These are phyloP conservation scores for Beauveria brongniartii DNA, from an alignment of 2,329 filamentous ascomycete genomes.

Conservation along the genomic window DNA sequence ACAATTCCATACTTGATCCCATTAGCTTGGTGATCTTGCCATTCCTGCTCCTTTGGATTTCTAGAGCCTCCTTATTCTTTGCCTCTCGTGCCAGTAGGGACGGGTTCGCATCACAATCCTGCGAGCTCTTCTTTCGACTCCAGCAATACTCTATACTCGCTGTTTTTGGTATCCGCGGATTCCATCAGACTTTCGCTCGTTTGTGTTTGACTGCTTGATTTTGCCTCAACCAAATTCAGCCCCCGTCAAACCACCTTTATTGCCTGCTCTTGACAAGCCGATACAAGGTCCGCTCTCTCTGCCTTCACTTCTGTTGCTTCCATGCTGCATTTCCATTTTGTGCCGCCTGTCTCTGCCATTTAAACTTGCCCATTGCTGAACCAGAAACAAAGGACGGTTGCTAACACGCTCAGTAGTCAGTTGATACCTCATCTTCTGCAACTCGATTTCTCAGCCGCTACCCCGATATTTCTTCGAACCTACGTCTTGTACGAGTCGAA, in stretches of 20 bases:
- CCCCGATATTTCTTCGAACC: neutral
- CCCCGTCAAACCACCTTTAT: neutral
- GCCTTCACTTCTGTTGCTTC: neutral
- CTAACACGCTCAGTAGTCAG: neutral
- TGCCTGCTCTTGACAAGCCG: neutral
- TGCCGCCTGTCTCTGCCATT: neutral
- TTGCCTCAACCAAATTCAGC: neutral
- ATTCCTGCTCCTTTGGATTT: neutral
- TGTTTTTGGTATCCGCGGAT: neutral
- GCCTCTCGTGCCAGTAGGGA: slow-evolving; percentile 7
- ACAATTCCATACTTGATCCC: slow-evolving; percentile 3
- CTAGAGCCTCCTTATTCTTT: slow-evolving; percentile 1
- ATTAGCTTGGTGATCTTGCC: slow-evolving; percentile 10
- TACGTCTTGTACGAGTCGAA: neutral
- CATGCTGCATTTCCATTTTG: neutral
- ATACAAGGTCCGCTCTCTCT: slow-evolving; percentile 1
- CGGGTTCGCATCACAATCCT: neutral
- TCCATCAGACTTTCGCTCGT: neutral
- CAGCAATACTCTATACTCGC: slow-evolving; percentile 2
- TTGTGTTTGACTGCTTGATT: slow-evolving; percentile 2
- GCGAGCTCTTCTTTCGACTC: neutral
- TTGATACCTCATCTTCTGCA: neutral
- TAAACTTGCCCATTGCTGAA: neutral
- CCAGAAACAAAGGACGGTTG: neutral
- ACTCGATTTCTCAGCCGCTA: neutral